phyloP scores from a whole-genome alignment of 2,329 filamentous ascomycete genomes.

The Setomelanomma holmii region DNA sequence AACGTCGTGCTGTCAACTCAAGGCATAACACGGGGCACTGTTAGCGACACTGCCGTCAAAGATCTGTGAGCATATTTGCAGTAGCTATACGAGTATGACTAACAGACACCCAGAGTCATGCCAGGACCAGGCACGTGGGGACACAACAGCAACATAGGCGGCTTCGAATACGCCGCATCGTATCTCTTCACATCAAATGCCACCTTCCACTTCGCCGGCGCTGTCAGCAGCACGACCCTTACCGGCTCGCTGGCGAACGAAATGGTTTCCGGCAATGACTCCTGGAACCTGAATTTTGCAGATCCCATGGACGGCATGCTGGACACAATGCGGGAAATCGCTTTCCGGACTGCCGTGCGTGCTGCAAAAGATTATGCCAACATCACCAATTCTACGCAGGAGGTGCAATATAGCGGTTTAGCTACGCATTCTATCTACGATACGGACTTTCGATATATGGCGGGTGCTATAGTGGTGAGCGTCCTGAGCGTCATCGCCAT shows the following conservation, averaged over 20 bases:
- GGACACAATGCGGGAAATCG: slow-evolving; percentile 5
- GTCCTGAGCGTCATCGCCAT: slow-evolving; percentile 3
- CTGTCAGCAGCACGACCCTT: neutral
- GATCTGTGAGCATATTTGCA: no score
- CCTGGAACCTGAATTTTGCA: neutral
- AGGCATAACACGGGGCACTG: neutral
- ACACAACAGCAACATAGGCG: slow-evolving; percentile 4
- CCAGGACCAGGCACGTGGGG: neutral
- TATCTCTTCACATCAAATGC: slow-evolving; percentile 5
- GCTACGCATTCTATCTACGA: neutral
- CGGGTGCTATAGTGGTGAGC: neutral
- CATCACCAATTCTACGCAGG: neutral
- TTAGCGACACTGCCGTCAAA: neutral
- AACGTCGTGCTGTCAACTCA: slow-evolving; percentile 1
- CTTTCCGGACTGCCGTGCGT: slow-evolving; percentile 5
- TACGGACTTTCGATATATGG: slow-evolving; percentile 5
- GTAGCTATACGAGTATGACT: neutral
- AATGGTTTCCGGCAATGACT: neutral
- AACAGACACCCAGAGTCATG: neutral
- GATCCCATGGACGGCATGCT: slow-evolving; percentile 7
- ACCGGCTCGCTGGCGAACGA: slow-evolving; percentile 6
- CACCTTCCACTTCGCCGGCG: neutral
- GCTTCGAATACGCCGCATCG: slow-evolving; percentile 4
- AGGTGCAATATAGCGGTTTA: neutral
- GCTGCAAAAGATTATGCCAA: slow-evolving; percentile 3